Conservation (phyloP, 2,329 filamentous ascomycete genomes). For the Nannizzia gypsea region DNA sequence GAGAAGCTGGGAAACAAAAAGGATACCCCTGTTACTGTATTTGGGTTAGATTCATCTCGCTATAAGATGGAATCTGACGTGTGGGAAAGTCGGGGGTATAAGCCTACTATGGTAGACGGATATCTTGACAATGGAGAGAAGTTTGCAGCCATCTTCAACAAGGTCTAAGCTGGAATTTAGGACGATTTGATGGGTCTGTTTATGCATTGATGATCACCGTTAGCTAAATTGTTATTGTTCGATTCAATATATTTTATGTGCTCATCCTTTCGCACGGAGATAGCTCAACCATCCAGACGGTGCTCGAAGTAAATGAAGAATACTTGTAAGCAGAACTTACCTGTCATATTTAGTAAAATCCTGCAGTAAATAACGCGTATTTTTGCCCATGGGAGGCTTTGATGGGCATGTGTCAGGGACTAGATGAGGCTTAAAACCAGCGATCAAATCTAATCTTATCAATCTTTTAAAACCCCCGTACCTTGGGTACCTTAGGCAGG, state of each 20-base stretch:
- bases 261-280: neutral
- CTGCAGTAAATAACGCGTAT: no score
- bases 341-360: no score
- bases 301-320: no score
- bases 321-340: no score
- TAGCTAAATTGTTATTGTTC: neutral
- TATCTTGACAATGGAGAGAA: neutral
- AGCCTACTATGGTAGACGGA: neutral
- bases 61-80: neutral
- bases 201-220: neutral
- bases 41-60: slow-evolving; percentile 2
- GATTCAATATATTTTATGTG: neutral
- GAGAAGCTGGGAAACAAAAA: slow-evolving; percentile 8
- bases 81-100: neutral
- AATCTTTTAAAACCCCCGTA: no score
- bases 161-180: neutral
- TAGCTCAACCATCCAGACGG: no score
- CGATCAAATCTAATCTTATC: no score
- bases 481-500: no score
- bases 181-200: neutral
- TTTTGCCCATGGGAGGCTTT: no score
- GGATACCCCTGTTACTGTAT: neutral
- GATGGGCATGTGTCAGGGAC: no score
- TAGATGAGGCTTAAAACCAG: no score
- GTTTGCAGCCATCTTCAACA: neutral